Conservation (phyloP, 2,329 filamentous ascomycete genomes). For the Ceratocystiopsis sp. region DNA sequence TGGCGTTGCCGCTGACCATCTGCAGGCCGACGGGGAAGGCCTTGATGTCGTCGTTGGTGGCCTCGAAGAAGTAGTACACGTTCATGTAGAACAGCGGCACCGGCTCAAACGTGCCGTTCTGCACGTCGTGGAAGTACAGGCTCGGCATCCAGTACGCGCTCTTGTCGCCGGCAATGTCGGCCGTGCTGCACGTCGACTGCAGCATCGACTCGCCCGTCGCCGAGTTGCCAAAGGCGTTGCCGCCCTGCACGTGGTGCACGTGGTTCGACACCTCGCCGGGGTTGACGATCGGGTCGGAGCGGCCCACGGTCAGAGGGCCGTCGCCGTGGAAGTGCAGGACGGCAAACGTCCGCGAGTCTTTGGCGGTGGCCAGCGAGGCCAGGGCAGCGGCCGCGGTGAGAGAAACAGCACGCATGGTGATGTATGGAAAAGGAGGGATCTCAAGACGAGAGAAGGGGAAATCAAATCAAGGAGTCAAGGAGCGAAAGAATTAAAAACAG, state of each 20-base stretch:
- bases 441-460: not conserved
- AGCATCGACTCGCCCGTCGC: conserved; percentile 43
- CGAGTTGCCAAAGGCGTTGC: conserved; percentile 45
- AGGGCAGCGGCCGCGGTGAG: not conserved
- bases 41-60: conserved; percentile 45
- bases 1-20: conserved; percentile 51
- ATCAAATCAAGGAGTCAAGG: not conserved
- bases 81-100: conserved; percentile 58
- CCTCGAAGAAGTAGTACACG: conserved; percentile 59
- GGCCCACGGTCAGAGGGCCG: conserved; percentile 41
- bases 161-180: conserved; percentile 48
- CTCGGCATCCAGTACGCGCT: conserved; percentile 65
- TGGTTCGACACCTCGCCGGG: conserved; percentile 43
- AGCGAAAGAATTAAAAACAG: not conserved
- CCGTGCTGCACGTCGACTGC: conserved; percentile 52
- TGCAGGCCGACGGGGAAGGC: conserved; percentile 55
- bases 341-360: conserved; percentile 37
- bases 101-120: conserved; percentile 44
- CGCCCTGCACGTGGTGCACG: conserved; percentile 55
- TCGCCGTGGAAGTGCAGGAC: conserved; percentile 56
- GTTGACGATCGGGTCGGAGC: conserved; percentile 49
- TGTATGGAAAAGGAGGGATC: not conserved
- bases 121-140: conserved; percentile 49
- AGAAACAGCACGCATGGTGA: not conserved
- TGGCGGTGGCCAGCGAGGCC: conserved; percentile 21